phyloP scores from a whole-genome alignment of 148 eudicot species.

The Beta vulgaris region DNA sequence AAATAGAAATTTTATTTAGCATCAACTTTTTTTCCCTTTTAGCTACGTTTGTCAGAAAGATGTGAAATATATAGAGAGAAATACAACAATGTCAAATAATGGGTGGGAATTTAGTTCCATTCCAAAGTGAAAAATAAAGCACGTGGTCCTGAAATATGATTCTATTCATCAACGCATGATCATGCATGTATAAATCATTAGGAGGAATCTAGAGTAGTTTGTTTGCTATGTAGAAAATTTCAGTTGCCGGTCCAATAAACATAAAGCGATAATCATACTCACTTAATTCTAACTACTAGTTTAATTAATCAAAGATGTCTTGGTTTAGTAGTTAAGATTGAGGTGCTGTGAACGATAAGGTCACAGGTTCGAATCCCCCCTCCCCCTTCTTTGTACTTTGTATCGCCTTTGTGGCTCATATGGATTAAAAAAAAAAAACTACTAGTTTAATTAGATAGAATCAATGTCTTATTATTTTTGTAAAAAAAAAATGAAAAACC shows the following conservation, averaged over 20 bases:
- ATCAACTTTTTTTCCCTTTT: not conserved
- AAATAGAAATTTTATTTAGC: not conserved
- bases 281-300: too few relatives aligned
- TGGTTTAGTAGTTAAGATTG: too few relatives aligned
- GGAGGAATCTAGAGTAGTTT: constrained; percentile 9
- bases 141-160: constrained; percentile 15
- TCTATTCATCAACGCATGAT: constrained; percentile 10
- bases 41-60: not conserved
- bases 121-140: constrained; percentile 19
- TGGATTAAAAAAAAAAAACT: too few relatives aligned
- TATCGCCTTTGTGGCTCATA: too few relatives aligned
- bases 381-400: too few relatives aligned
- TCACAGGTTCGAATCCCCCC: too few relatives aligned
- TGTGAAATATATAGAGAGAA: not conserved
- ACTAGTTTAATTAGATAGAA: too few relatives aligned
- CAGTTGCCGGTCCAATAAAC: not conserved
- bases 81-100: constrained; percentile 14
- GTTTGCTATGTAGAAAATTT: not conserved
- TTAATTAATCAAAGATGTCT: too few relatives aligned
- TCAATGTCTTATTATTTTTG: too few relatives aligned
- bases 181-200: constrained; percentile 18
- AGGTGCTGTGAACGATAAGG: too few relatives aligned
- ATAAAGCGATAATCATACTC: too few relatives aligned
- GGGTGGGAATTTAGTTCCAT: constrained; percentile 32
- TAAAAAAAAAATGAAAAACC: too few relatives aligned